Evolutionary conservation across 352 stramenopile genomes (phyloP).

Genomic region (Phytophthora crassamura): DNA sequence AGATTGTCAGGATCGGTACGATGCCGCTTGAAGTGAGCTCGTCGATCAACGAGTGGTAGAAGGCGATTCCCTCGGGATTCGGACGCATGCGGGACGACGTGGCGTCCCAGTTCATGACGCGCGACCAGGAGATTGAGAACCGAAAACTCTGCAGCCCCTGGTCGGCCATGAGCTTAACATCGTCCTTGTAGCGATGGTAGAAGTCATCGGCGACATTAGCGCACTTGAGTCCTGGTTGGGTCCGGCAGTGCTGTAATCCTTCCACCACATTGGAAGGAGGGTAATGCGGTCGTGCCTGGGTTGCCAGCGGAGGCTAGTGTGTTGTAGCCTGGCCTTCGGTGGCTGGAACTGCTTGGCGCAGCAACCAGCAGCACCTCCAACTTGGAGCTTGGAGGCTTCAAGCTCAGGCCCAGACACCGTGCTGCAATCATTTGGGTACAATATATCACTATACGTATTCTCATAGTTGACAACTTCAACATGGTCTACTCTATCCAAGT

Average conservation of each 20-base stretch:
- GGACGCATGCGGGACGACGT: constrained; percentile 38
- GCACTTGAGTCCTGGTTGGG: constrained; percentile 66
- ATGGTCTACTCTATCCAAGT: no score
- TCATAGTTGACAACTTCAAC: no score
- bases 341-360: no score
- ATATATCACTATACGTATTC: no score
- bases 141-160: constrained; percentile 91
- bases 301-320: no score
- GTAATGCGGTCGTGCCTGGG: no score
- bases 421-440: no score
- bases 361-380: no score
- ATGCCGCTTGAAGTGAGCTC: constrained; percentile 73
- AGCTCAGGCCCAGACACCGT: no score
- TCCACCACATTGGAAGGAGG: no score
- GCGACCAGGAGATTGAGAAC: constrained; percentile 91
- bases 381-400: no score
- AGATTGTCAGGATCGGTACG: constrained; percentile 89
- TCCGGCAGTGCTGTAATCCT: constrained; percentile 78
- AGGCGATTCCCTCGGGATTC: constrained; percentile 86
- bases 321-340: no score
- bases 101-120: constrained; percentile 81
- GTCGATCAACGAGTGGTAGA: constrained; percentile 93
- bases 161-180: constrained; percentile 91
- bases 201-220: constrained; percentile 91
- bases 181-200: constrained; percentile 88